These are phyloP conservation scores for Maudiozyma humilis DNA, from an alignment of 1,139 yeast species.

Conservation along the genomic window DNA sequence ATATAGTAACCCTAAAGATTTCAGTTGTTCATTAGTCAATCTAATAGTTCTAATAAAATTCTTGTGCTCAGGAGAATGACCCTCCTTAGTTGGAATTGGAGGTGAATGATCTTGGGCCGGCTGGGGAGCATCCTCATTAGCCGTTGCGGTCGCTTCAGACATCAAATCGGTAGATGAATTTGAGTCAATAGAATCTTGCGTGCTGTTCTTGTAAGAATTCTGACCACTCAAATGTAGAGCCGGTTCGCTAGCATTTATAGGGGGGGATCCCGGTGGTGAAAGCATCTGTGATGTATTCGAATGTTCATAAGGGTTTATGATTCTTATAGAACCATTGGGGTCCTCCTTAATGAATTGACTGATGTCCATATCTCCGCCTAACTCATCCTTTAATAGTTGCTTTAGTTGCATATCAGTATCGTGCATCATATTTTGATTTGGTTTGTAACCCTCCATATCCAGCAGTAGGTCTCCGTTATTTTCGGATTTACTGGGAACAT, in stretches of 20 bases:
- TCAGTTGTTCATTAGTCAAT: slow-evolving; percentile 82
- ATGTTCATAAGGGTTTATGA: slow-evolving; percentile 38
- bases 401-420: slow-evolving; percentile 64
- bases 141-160: not conserved
- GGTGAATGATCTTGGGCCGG: not conserved
- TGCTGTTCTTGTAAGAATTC: slow-evolving; percentile 5
- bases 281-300: not conserved
- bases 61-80: slow-evolving; percentile 5
- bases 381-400: slow-evolving; percentile 62
- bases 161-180: slow-evolving; percentile 3
- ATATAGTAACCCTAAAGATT: slow-evolving; percentile 58
- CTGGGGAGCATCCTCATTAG: not conserved
- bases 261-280: slow-evolving; percentile 19
- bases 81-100: not conserved
- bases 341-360: slow-evolving; percentile 51
- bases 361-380: slow-evolving; percentile 47
- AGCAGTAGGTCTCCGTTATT: slow-evolving; percentile 84
- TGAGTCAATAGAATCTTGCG: slow-evolving; percentile 1
- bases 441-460: slow-evolving; percentile 95
- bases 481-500: slow-evolving; percentile 83
- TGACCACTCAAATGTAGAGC: not conserved
- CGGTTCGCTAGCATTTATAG: slow-evolving; percentile 20
- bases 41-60: slow-evolving; percentile 78
- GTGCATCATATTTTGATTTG: slow-evolving; percentile 65
- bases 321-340: slow-evolving; percentile 64